Base-by-base conservation (phyloP, 2,329 filamentous ascomycete species). In the Huntiella decipiens region DNA sequence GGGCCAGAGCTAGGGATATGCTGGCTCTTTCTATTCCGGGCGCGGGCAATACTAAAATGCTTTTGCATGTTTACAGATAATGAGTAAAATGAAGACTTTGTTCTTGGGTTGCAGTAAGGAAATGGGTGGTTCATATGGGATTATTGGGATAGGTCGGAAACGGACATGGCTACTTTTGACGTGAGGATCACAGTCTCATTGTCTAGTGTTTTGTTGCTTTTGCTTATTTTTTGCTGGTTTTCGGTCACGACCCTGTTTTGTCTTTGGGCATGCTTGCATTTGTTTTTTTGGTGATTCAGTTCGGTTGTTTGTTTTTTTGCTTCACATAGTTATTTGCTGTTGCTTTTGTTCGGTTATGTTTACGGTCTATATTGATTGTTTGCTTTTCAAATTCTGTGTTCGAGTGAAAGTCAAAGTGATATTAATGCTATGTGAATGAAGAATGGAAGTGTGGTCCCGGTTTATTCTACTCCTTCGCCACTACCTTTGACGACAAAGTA, bases 401-500 rank as follows among this genome's bases (percentile, higher is more conserved):
- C 1, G 11, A 13, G 15, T 16, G 38, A 40, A 40, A 40, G 11
- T 31, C 11, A 28, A 41, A 28, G n/a, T 28, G 12, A 22, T 11
- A 41, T 33, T n/a, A 28, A n/a, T 28, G 15, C 6, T 5, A n/a
- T 41, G 19, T 13, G 3, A 31, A 38, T 6, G 4, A 38, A 37
- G 8, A 12, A 31, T 3, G 28, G 8, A 31, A n/a, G 17, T 13
- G 10, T 13, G 5, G 10, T n/a, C 4, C 28, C 17, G 39, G 12
- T 6, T 35, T 44, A 50, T 37, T 56, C 53, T 35, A 53, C 52
- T 15, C 55, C 52, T 47, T 60, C 58, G 51, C 67, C 70, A 32
- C 66, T 68, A 52, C 71, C 77, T 52, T 83, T 73, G 2, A 91
- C 84, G 5, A 88, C 75, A 53, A 92, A 88, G 55, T 79, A 92